phyloP scores from a whole-genome alignment of 2,329 filamentous ascomycete species.

The Colletotrichum orbiculare region DNA sequence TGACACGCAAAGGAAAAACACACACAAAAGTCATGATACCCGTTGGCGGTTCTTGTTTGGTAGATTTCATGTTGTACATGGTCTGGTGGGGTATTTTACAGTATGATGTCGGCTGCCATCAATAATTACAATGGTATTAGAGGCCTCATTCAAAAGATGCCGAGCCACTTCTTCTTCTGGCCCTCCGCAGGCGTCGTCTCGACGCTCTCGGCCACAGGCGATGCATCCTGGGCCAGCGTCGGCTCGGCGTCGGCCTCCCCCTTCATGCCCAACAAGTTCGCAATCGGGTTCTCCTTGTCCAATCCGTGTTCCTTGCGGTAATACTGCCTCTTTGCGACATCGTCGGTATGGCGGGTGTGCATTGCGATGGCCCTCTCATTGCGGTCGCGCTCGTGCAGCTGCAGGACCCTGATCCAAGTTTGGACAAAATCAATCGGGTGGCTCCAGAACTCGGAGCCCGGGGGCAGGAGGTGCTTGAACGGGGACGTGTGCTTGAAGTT shows the following conservation, averaged over 20 bases:
- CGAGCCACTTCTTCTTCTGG: slow-evolving; percentile 80
- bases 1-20: slow-evolving; percentile 14
- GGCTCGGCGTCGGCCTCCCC: slow-evolving; percentile 47
- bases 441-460: slow-evolving; percentile 73
- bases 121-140: neutral
- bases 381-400: slow-evolving; percentile 79
- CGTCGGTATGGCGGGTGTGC: slow-evolving; percentile 79
- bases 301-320: slow-evolving; percentile 90
- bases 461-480: slow-evolving; percentile 82
- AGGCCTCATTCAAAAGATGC: slow-evolving; percentile 72
- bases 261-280: slow-evolving; percentile 53
- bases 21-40: slow-evolving; percentile 33
- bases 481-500: slow-evolving; percentile 85
- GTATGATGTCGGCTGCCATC: neutral
- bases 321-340: slow-evolving; percentile 86
- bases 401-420: slow-evolving; percentile 77
- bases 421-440: slow-evolving; percentile 76
- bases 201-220: slow-evolving; percentile 20
- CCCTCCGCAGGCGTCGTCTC: slow-evolving; percentile 34
- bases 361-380: slow-evolving; percentile 76
- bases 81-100: slow-evolving; percentile 32
- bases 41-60: slow-evolving; percentile 22
- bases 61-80: slow-evolving; percentile 33
- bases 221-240: slow-evolving; percentile 44
- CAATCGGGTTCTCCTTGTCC: slow-evolving; percentile 70